phyloP scores from a whole-genome alignment of 768 basidiomycete genomes.

The Clathrus columnatus region DNA sequence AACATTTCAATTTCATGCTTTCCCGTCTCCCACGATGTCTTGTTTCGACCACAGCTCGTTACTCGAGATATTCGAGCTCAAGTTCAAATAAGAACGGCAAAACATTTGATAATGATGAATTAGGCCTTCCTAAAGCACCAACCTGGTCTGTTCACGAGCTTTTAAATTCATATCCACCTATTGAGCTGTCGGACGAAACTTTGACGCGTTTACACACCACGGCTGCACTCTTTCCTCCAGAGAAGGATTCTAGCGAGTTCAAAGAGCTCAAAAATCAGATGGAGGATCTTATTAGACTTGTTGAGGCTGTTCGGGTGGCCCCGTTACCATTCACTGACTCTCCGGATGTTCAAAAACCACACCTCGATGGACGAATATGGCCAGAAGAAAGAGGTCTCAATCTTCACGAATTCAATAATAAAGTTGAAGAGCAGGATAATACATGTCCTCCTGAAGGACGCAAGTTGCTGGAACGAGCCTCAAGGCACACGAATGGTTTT shows the following conservation, averaged over 20 bases:
- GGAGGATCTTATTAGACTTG: conserved; percentile 64
- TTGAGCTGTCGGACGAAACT: conserved; percentile 46
- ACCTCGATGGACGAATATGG: conserved; percentile 35
- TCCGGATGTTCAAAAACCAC: conserved; percentile 5
- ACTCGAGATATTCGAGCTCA: background rate
- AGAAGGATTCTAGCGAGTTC: conserved; percentile 46
- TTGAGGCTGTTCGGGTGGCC: conserved; percentile 60
- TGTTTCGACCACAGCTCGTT: background rate
- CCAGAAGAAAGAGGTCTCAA: conserved; percentile 28
- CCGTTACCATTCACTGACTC: conserved; percentile 9
- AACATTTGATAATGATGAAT: conserved; percentile 37
- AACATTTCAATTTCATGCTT: background rate
- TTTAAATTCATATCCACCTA: conserved; percentile 68
- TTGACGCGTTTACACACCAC: conserved; percentile 60
- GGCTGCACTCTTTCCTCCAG: conserved; percentile 63
- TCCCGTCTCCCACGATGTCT: background rate
- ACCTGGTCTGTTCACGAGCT: conserved; percentile 78
- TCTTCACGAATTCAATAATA: conserved; percentile 16
- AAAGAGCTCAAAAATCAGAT: conserved; percentile 45
- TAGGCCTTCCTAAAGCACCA: conserved; percentile 55
- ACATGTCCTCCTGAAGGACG: conserved; percentile 29
- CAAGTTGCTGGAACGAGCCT: conserved; percentile 42
- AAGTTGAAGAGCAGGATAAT: conserved; percentile 2
- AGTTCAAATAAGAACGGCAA: background rate
- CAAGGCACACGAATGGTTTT: conserved; percentile 40